Base-by-base conservation (phyloP, 2,329 filamentous ascomycete species). In the Xylaria sp. region DNA sequence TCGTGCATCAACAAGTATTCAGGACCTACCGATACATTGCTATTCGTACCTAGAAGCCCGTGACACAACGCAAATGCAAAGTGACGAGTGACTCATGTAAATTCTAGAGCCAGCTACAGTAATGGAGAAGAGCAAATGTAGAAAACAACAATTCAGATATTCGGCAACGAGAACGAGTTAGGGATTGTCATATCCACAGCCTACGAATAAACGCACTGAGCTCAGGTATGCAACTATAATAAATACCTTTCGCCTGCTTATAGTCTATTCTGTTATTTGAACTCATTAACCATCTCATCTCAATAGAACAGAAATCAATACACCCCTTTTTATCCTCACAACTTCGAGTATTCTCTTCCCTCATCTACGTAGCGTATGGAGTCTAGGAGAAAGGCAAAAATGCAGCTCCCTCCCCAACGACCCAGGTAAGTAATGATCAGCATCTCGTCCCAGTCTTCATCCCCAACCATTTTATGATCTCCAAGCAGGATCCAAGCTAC, bases 361-460 rank as follows among this genome's bases (percentile, higher is more conserved):
- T 4, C 27, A n/a, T 8, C 17, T 3, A 36, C 34, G 19, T 7
- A 47, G 5, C 11, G 1, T 4, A 32, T 30, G 39, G 14, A 32
- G 45, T 34, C 42, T 30, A 27, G 19, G 42, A 11, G 36, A 45
- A 17, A 17, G 9, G 19, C 45, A 59, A 34, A 21, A 24, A 57
- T 11, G 54, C 54, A 27, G 8, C 5, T 24, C 5, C n/a, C 19
- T 19, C 34, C 36, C 54, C 27, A 42, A 11, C 17, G 2, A 19
- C 58, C 48, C 17, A 53, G 47, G 19, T 21, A 54, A 19, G 59
- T 54, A 61, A 19, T 61, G 59, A 61, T 61, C 59, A 47, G 50
- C 59, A 54, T 54, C 24, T 34, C 32, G 19, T 39, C 24, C 32
- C n/a, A n/a, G 1, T 34, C 45, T 27, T 51, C 5, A 47, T 2